Evolutionary conservation across 768 basidiomycete genomes (phyloP).

Genomic region (Hericium alpestre): DNA sequence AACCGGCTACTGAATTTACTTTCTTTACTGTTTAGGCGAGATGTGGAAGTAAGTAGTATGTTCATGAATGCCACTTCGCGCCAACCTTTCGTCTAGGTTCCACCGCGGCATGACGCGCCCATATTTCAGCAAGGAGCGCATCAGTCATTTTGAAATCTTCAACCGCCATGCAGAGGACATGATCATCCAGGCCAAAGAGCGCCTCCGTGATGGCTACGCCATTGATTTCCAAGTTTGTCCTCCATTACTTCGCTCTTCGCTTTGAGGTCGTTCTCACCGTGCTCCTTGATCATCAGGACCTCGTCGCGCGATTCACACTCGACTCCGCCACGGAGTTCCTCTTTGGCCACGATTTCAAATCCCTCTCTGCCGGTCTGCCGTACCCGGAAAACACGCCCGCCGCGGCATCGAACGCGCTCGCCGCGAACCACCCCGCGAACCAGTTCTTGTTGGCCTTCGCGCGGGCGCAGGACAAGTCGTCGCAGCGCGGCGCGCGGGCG

Average conservation of each 20-base stretch:
- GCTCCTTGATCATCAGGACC: constrained; percentile 21
- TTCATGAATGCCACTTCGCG: not conserved
- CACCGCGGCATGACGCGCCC: constrained; percentile 26
- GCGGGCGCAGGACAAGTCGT: not conserved
- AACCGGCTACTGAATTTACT: no score
- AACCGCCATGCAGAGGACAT: constrained; percentile 19
- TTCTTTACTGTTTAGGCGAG: not conserved
- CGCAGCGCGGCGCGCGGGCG: not conserved
- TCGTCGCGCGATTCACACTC: constrained; percentile 35
- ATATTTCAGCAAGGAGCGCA: constrained; percentile 23
- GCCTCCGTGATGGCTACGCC: constrained; percentile 38
- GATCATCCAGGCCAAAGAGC: constrained; percentile 31
- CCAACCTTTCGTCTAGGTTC: constrained; percentile 13
- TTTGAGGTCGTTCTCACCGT: not conserved
- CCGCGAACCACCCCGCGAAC: constrained; percentile 1
- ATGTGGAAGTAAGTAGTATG: not conserved
- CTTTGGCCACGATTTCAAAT: constrained; percentile 32
- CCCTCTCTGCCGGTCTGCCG: constrained; percentile 24
- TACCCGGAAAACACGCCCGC: constrained; percentile 24
- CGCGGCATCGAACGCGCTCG: not conserved
- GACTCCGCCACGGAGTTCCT: constrained; percentile 44
- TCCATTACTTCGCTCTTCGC: not conserved
- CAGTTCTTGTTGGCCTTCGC: constrained; percentile 7
- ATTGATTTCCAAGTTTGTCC: not conserved
- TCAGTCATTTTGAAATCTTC: constrained; percentile 23